Conservation (phyloP, 805 yeast genomes). For the Wickerhamomyces chambardii region DNA sequence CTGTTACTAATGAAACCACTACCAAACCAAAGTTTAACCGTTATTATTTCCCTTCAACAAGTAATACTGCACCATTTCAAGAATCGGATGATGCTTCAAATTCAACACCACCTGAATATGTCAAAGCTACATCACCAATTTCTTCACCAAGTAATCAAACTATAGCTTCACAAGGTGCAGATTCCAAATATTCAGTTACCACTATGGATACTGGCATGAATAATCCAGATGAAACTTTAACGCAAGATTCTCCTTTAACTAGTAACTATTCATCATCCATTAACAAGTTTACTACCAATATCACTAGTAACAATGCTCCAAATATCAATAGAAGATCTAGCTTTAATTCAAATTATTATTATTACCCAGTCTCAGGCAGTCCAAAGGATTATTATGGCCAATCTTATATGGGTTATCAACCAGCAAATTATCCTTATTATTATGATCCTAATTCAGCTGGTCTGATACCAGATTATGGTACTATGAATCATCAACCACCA, state of each 20-base stretch:
- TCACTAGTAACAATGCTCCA: constrained; percentile 6
- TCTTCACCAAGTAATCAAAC: constrained; percentile 18
- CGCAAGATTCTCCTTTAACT: constrained; percentile 10
- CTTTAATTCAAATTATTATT: constrained; percentile 20
- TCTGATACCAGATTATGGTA: constrained; percentile 10
- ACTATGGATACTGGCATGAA: constrained; percentile 13
- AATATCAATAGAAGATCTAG: constrained; percentile 11
- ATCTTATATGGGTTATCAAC: constrained; percentile 9
- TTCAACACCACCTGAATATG: constrained; percentile 1
- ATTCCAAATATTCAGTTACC: constrained; percentile 15
- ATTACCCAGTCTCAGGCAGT: constrained; percentile 6
- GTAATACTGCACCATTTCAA: not conserved
- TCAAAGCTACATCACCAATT: constrained; percentile 13
- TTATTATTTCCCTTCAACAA: not conserved
- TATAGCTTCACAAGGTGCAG: constrained; percentile 14
- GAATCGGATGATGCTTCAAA: not conserved
- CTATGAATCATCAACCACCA: constrained; percentile 13
- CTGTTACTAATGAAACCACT: not conserved
- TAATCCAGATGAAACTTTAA: constrained; percentile 2
- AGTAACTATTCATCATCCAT: constrained; percentile 7
- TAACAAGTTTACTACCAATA: constrained; percentile 5
- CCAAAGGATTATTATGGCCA: constrained; percentile 22
- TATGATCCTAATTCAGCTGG: not conserved
- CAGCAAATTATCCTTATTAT: constrained; percentile 1
- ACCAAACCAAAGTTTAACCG: not conserved